phyloP scores from a whole-genome alignment of 495 filamentous ascomycete species.

The Venustampulla echinocandica region DNA sequence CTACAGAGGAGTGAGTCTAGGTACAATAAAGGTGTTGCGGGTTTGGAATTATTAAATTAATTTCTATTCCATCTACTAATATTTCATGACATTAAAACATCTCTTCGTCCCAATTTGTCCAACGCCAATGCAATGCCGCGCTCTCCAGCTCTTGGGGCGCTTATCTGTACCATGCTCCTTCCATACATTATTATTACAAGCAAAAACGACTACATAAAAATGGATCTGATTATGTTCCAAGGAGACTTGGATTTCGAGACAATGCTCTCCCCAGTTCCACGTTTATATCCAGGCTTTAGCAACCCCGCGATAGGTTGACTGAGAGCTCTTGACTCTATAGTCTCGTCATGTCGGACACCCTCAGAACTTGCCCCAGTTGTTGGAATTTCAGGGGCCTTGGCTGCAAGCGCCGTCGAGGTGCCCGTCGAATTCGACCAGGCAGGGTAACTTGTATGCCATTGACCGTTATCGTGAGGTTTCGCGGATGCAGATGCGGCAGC shows the following conservation, averaged over 20 bases:
- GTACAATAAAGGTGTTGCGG: no score
- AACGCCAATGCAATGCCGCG: constrained; percentile 16
- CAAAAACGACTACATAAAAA: neutral
- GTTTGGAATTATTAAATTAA: no score
- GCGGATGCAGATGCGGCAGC: neutral
- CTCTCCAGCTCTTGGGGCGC: constrained; percentile 20
- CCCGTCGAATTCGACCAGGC: constrained; percentile 17
- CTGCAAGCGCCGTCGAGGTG: neutral
- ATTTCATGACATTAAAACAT: neutral
- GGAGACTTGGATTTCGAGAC: neutral
- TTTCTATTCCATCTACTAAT: neutral
- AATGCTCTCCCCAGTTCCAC: neutral
- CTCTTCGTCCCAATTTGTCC: neutral
- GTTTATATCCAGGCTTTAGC: neutral
- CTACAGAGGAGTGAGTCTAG: no score
- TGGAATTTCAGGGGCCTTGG: neutral
- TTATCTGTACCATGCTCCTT: constrained; percentile 3
- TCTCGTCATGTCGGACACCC: neutral
- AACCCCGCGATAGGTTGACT: no score
- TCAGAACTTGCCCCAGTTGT: neutral
- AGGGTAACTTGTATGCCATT: constrained; percentile 25
- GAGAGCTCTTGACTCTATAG: no score
- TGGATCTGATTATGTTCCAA: neutral
- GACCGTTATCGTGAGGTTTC: constrained; percentile 19
- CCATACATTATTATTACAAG: neutral